Evolutionary conservation across 495 filamentous ascomycete genomes (phyloP), one percentile per base, ranked within the genome.

Genomic region (Achaetomiella virescens): DNA sequence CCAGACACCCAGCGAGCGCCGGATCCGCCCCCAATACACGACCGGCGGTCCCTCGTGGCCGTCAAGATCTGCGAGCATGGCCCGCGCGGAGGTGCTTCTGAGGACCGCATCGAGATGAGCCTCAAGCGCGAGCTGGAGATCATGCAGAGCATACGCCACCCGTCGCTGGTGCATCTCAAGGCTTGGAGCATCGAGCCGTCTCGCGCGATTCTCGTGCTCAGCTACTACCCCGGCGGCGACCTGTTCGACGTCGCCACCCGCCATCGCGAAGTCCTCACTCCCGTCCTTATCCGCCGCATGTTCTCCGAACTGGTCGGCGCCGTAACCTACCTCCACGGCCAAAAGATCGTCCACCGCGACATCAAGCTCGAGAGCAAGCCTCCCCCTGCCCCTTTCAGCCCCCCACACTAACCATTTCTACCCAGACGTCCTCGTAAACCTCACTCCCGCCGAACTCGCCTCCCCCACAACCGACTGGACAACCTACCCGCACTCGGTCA

Each of bases 1-100:
- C 27, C 52, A n/a, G 53, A 41, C 18, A 58, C 50, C 21, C 48
- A 45, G 21, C 61, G 57, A 3, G n/a, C n/a, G n/a, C 63, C 65
- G 1, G 63, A 62, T 27, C 57, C 59, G 11, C 31, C 44, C 15
- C 46, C 65, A 21, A 60, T 62, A 41, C 61, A 65, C 27, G 73
- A 64, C 57, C 75, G 59, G 33, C 81, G 58, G 61, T 84, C 66
- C 72, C 78, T 97, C 21, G 95, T 97, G 11, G 93, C 93, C 12
- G 85, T 98, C 61, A 98, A 98, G 70, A 83, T 98, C 52, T 90
- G 95, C 58, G 90, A 96, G 64, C 89, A 95, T 68, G 93, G 92
- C 2, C 91, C 93, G 10, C 88, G 89, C 9, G 95, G 93, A 33
- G 91, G 91, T 18, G 92, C 91, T 10, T 82, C 80, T 1, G 90